phyloP scores from a whole-genome alignment of 495 filamentous ascomycete genomes.

The Geoglossum glabrum region DNA sequence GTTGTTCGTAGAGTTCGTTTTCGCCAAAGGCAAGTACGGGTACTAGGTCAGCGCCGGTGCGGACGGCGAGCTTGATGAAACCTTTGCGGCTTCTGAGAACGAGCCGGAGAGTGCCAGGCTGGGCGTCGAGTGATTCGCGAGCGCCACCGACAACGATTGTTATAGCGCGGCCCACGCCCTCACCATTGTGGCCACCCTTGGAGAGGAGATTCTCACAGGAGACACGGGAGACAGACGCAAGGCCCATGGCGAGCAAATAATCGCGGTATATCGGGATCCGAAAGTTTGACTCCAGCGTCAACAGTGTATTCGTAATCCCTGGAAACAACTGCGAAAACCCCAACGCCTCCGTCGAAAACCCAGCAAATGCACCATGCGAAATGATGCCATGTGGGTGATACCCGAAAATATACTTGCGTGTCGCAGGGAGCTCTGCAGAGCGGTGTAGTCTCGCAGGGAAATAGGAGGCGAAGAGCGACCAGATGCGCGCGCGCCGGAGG shows the following conservation, averaged over 20 bases:
- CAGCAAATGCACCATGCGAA: conserved; percentile 79
- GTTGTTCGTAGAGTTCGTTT: conserved; percentile 86
- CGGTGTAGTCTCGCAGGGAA: conserved; percentile 80
- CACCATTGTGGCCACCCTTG: conserved; percentile 51
- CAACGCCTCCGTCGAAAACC: conserved; percentile 77
- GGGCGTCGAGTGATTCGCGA: conserved; percentile 71
- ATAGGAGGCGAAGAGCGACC: conserved; percentile 81
- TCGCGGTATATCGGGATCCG: conserved; percentile 85
- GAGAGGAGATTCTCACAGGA: conserved; percentile 73
- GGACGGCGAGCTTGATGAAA: conserved; percentile 81
- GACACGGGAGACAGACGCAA: conserved; percentile 76
- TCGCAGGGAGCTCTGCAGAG: conserved; percentile 54
- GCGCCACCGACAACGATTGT: conserved; percentile 93
- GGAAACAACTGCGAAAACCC: conserved; percentile 83
- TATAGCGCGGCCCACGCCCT: conserved; percentile 90
- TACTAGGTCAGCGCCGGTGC: conserved; percentile 76
- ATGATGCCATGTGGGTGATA: conserved; percentile 98
- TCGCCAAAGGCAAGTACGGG: conserved; percentile 86
- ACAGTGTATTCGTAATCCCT: conserved; percentile 80
- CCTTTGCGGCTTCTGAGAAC: conserved; percentile 71
- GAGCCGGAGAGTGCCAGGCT: conserved; percentile 50
- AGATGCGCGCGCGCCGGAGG: conserved; percentile 52
- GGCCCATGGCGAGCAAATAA: conserved; percentile 67
- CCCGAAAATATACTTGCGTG: conserved; percentile 91
- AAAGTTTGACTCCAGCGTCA: conserved; percentile 90